phyloP scores from a whole-genome alignment of 768 basidiomycete genomes.

The Sporobolomyces roseus region DNA sequence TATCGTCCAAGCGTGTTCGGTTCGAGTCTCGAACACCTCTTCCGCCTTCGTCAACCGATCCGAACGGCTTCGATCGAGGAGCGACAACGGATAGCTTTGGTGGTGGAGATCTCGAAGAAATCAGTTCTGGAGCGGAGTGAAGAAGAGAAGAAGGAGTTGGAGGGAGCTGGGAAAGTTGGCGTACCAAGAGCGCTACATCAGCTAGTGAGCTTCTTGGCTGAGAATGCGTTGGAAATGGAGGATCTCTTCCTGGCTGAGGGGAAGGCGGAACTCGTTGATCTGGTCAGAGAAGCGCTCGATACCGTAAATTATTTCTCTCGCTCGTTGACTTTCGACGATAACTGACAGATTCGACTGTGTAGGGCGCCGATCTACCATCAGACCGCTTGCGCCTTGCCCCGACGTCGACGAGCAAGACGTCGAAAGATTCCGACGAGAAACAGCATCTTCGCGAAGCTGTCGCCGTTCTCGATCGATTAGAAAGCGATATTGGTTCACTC shows the following conservation, averaged over 20 bases:
- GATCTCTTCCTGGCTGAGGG: conserved; percentile 25
- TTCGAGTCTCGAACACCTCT: conserved; percentile 8
- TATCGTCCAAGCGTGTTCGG: conserved; percentile 31
- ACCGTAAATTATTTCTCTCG: conserved; percentile 3
- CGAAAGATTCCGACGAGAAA: not conserved
- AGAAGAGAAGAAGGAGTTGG: not conserved
- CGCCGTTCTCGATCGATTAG: conserved; percentile 16
- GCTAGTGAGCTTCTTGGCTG: conserved; percentile 24
- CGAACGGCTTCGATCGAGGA: conserved; percentile 7
- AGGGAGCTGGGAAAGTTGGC: not conserved
- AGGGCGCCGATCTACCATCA: conserved; percentile 14
- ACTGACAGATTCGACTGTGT: not conserved
- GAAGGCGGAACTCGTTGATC: not conserved
- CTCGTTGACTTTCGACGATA: no score
- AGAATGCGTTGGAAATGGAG: conserved; percentile 17
- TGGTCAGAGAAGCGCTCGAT: conserved; percentile 22
- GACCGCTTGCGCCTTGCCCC: not conserved
- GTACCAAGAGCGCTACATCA: conserved; percentile 21
- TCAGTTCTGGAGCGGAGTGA: not conserved
- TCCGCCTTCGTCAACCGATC: conserved; percentile 11
- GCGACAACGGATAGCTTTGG: not conserved
- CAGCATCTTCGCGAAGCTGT: conserved; percentile 22
- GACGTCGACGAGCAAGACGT: not conserved
- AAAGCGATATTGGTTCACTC: conserved; percentile 32
- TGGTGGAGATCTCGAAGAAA: not conserved